A percentile compares a stretch with the other conserved stretches of the same genome.
Evolutionary conservation across 23 red algal species (phyloP).

Genomic region (Cyanidium caldarium): DNA sequence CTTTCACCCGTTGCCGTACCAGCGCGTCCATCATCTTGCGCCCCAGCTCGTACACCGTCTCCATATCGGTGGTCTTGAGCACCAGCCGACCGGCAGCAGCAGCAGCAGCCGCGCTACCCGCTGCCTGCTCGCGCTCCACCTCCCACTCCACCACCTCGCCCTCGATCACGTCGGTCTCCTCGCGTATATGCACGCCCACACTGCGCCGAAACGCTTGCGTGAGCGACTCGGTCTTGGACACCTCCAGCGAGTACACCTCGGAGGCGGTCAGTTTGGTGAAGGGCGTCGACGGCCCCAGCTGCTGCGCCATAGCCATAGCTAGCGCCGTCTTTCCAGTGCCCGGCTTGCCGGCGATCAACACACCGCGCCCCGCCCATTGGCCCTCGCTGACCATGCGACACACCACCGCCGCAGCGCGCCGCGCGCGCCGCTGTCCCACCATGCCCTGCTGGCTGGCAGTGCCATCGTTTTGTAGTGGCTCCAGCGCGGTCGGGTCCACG

Average conservation of each 20-base stretch:
- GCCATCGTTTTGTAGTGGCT: constrained; percentile 11
- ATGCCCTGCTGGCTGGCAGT: constrained; percentile 34
- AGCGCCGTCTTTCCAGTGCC: constrained; percentile 94
- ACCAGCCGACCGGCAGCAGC: constrained; percentile 28
- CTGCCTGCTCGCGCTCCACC: constrained; percentile 33
- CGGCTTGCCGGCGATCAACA: constrained; percentile 83
- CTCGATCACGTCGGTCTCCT: constrained; percentile 96
- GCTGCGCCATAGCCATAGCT: constrained; percentile 94
- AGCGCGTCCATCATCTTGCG: constrained; percentile 84
- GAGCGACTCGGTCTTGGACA: constrained; percentile 97
- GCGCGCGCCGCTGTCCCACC: constrained; percentile 70
- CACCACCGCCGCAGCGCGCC: constrained; percentile 74
- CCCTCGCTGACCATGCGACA: constrained; percentile 68
- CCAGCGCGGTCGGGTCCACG: constrained; percentile 18
- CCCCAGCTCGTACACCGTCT: constrained; percentile 95
- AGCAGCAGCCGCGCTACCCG: too few relatives aligned
- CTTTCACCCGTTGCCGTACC: constrained; percentile 47
- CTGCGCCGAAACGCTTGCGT: constrained; percentile 66
- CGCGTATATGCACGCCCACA: constrained; percentile 81
- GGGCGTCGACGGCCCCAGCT: constrained; percentile 67
- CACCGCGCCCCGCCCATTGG: constrained; percentile 59
- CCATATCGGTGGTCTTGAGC: constrained; percentile 99
- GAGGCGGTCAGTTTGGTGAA: constrained; percentile 90
- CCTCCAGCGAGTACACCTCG: constrained; percentile 90
- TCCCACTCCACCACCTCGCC: constrained; percentile 96